Evolutionary conservation across 805 yeast genomes (phyloP).

Genomic region (Ogataea ramenticola): DNA sequence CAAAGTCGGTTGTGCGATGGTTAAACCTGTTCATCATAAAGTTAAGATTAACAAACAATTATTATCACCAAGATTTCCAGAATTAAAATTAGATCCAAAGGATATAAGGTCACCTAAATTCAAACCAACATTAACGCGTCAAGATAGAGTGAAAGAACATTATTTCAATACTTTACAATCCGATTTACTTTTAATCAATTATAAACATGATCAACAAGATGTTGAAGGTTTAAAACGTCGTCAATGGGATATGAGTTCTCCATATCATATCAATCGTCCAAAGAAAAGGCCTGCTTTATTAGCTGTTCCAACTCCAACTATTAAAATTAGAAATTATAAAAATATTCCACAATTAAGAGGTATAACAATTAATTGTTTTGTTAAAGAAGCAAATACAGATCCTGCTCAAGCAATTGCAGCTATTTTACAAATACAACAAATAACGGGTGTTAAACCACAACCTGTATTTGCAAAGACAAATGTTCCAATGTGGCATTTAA

Average conservation of each 20-base stretch:
- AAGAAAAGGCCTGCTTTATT: slow-evolving; percentile 70
- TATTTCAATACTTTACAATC: slow-evolving; percentile 66
- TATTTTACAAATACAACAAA: slow-evolving; percentile 76
- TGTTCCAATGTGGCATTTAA: slow-evolving; percentile 77
- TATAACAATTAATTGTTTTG: slow-evolving; percentile 73
- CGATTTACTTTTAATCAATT: slow-evolving; percentile 72
- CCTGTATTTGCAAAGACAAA: slow-evolving; percentile 69
- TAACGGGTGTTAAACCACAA: slow-evolving; percentile 83
- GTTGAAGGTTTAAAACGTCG: slow-evolving; percentile 65
- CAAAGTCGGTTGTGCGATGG: slow-evolving; percentile 60
- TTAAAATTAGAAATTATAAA: slow-evolving; percentile 54
- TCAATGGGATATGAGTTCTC: slow-evolving; percentile 81
- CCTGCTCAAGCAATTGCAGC: slow-evolving; percentile 72
- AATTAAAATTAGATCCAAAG: slow-evolving; percentile 54
- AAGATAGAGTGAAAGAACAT: slow-evolving; percentile 74
- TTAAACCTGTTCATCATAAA: slow-evolving; percentile 87
- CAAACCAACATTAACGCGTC: slow-evolving; percentile 67
- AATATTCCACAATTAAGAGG: slow-evolving; percentile 68
- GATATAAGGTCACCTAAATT: slow-evolving; percentile 77
- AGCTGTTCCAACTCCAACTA: slow-evolving; percentile 65
- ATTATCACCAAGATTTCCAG: slow-evolving; percentile 70
- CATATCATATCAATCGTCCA: slow-evolving; percentile 83
- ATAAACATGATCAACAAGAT: slow-evolving; percentile 53
- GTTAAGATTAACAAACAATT: slow-evolving; percentile 68
- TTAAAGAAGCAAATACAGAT: slow-evolving; percentile 60